Conservation (phyloP, 129 eudicot genomes). For the Flaveria robusta region DNA sequence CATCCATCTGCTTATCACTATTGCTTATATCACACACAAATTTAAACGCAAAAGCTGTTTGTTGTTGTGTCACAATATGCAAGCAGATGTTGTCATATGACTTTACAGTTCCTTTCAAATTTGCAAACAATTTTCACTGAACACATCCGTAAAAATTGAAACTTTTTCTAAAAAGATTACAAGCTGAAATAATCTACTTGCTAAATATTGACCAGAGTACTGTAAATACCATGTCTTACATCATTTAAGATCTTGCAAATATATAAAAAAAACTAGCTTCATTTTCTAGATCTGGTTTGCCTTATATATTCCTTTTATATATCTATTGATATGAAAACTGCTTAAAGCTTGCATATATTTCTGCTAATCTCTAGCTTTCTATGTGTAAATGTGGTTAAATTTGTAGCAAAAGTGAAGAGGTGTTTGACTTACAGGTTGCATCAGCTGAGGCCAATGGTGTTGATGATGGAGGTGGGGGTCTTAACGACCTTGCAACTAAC, state of each 20-base stretch:
- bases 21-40: no score
- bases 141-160: background rate
- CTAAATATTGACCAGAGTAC: no score
- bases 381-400: background rate
- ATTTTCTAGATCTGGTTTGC: background rate
- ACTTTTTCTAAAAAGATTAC: background rate
- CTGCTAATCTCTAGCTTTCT: background rate
- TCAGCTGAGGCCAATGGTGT: background rate
- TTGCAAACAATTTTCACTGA: background rate
- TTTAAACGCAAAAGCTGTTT: no score
- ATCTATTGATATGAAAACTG: no score
- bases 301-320: background rate
- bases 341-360: background rate
- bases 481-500: constrained; percentile 32
- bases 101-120: no score
- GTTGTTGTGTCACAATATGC: no score
- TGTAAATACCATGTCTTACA: background rate
- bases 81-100: no score
- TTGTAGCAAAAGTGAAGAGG: background rate
- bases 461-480: constrained; percentile 21
- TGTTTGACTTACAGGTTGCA: constrained; percentile 26
- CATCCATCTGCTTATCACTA: background rate
- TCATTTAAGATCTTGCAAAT: background rate
- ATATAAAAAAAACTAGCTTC: background rate
- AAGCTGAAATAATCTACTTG: background rate